These are phyloP conservation scores for Blastobotrys serpentis DNA, from an alignment of 1,139 yeast genomes.

Conservation along the genomic window DNA sequence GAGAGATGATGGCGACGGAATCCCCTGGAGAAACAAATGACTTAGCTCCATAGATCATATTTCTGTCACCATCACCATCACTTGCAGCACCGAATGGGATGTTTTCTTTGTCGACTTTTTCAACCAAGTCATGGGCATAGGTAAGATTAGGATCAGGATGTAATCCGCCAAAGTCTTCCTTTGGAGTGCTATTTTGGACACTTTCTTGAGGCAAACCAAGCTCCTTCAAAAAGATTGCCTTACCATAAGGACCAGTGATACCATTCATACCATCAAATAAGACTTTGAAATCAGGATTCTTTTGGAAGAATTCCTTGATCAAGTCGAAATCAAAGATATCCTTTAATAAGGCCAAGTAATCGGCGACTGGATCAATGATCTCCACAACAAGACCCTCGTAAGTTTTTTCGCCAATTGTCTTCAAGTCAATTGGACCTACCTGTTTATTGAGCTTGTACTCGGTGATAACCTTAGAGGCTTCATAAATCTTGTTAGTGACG, in stretches of 20 bases:
- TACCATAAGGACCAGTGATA: slow-evolving; percentile 96
- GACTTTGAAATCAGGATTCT: slow-evolving; percentile 60
- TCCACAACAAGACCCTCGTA: slow-evolving; percentile 62
- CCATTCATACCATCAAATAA: slow-evolving; percentile 92
- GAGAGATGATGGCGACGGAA: slow-evolving; percentile 95
- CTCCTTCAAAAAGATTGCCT: slow-evolving; percentile 77
- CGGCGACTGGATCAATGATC: slow-evolving; percentile 77
- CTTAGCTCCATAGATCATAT: slow-evolving; percentile 96
- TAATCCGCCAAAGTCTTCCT: slow-evolving; percentile 92
- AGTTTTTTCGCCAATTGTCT: slow-evolving; percentile 53
- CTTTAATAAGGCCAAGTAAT: slow-evolving; percentile 75
- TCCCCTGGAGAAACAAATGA: slow-evolving; percentile 98
- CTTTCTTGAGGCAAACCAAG: slow-evolving; percentile 69
- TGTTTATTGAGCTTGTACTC: slow-evolving; percentile 57
- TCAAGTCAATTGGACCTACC: slow-evolving; percentile 61
- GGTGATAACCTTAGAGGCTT: slow-evolving; percentile 57
- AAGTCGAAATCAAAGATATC: slow-evolving; percentile 84
- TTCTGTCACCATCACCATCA: slow-evolving; percentile 98
- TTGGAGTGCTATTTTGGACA: slow-evolving; percentile 75
- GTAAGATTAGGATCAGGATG: slow-evolving; percentile 98
- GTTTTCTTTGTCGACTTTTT: slow-evolving; percentile 70
- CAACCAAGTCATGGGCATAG: slow-evolving; percentile 85
- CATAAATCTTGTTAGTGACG: slow-evolving; percentile 84
- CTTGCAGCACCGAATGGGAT: slow-evolving; percentile 97
- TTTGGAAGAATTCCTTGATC: slow-evolving; percentile 67